Percentiles rank a stretch among this genome's conserved stretches.
Evolutionary conservation across 106 monocot genomes (phyloP).

Genomic region (Acorus calamus): DNA sequence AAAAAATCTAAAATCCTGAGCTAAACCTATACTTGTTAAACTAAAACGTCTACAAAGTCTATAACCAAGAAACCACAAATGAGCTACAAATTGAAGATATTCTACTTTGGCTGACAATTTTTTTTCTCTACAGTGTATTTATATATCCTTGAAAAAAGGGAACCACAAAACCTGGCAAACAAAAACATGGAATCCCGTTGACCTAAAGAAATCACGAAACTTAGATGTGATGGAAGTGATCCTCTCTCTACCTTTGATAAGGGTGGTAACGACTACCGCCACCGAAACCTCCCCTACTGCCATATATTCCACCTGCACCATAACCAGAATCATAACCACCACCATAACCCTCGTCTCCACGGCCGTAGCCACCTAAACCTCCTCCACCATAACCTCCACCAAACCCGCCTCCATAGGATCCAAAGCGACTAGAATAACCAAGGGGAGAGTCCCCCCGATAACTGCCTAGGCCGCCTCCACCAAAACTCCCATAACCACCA

Average conservation of each 20-base stretch:
- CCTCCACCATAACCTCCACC: constrained; percentile 33
- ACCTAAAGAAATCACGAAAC: too few relatives aligned
- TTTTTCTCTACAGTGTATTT: too few relatives aligned
- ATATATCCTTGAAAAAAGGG: too few relatives aligned
- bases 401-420: constrained; percentile 40
- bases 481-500: constrained; percentile 48
- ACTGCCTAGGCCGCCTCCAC: constrained; percentile 38
- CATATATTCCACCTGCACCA: constrained; percentile 44
- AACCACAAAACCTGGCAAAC: too few relatives aligned
- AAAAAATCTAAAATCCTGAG: too few relatives aligned
- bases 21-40: too few relatives aligned
- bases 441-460: constrained; percentile 55
- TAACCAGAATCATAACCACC: constrained; percentile 27
- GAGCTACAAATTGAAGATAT: too few relatives aligned
- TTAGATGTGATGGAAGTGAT: too few relatives aligned
- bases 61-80: too few relatives aligned
- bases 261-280: constrained; percentile 65
- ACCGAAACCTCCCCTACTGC: constrained; percentile 58
- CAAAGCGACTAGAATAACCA: constrained; percentile 52
- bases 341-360: constrained; percentile 43
- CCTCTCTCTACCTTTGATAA: constrained; percentile 45
- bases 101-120: too few relatives aligned
- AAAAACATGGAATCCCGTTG: too few relatives aligned
- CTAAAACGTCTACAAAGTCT: too few relatives aligned
- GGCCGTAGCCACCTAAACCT: constrained; percentile 33